phyloP scores from a whole-genome alignment of 2,329 filamentous ascomycete genomes.

The Uncinocarpus reesii region DNA sequence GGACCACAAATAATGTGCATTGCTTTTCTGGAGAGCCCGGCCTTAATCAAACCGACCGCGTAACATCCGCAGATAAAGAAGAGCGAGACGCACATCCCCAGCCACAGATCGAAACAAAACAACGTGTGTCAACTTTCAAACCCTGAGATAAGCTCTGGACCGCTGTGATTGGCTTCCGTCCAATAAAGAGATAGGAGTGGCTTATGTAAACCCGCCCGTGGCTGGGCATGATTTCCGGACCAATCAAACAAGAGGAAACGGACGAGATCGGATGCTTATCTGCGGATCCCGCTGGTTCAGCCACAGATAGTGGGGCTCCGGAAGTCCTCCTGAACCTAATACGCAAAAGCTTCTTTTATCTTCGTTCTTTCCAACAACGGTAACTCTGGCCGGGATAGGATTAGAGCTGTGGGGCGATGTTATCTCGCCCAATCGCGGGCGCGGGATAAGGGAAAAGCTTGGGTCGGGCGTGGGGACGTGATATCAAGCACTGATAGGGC shows the following conservation, averaged over 20 bases:
- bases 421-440: conserved; percentile 14
- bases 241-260: neutral
- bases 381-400: too few relatives aligned
- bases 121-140: too few relatives aligned
- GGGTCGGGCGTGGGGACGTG: conserved; percentile 2
- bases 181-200: neutral
- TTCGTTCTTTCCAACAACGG: neutral
- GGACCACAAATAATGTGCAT: too few relatives aligned
- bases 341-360: neutral
- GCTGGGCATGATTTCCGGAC: neutral
- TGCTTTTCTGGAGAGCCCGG: too few relatives aligned
- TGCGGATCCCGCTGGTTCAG: neutral
- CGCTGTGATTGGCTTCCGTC: neutral
- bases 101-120: too few relatives aligned
- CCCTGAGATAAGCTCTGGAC: neutral
- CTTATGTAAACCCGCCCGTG: conserved; percentile 1
- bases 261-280: neutral
- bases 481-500: conserved; percentile 6
- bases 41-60: too few relatives aligned
- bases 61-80: too few relatives aligned
- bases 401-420: too few relatives aligned
- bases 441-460: conserved; percentile 3
- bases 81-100: too few relatives aligned
- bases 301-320: neutral
- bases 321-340: neutral